A percentile compares a stretch with the other conserved stretches of the same genome.
These are phyloP conservation scores for Candida qinlingensis DNA, from an alignment of 805 yeast genomes.

Conservation along the genomic window DNA sequence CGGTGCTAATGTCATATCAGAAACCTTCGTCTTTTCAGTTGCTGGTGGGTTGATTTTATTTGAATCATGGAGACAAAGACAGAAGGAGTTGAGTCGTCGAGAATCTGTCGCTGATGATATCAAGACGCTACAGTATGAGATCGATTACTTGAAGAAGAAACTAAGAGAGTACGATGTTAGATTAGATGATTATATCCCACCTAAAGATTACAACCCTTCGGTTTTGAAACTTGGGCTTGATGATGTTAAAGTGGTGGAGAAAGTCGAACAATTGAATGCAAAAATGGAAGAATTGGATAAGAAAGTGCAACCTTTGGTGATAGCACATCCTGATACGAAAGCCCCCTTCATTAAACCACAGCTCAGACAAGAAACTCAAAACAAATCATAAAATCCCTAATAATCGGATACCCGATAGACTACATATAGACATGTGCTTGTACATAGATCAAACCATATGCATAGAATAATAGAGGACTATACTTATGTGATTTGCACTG, in stretches of 20 bases:
- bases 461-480: too few species aligned
- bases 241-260: constrained; percentile 15
- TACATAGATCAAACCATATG: neutral
- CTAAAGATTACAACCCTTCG: constrained; percentile 40
- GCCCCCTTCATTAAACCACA: too few species aligned
- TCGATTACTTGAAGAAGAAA: constrained; percentile 49
- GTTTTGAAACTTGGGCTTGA: constrained; percentile 33
- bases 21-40: constrained; percentile 69
- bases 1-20: constrained; percentile 78
- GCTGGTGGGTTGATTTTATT: constrained; percentile 72
- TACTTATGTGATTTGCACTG: too few species aligned
- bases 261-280: constrained; percentile 4
- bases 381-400: too few species aligned
- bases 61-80: constrained; percentile 64
- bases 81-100: constrained; percentile 55
- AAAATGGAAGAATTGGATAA: constrained; percentile 6
- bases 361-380: too few species aligned
- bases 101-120: constrained; percentile 73
- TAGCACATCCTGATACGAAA: neutral
- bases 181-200: constrained; percentile 46
- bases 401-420: too few species aligned
- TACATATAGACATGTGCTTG: neutral
- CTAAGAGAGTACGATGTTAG: constrained; percentile 36
- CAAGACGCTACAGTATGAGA: constrained; percentile 61
- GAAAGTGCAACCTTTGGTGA: neutral